These are phyloP conservation scores for Colletotrichum higginsianum DNA, from an alignment of 2,329 filamentous ascomycete genomes.

Conservation along the genomic window DNA sequence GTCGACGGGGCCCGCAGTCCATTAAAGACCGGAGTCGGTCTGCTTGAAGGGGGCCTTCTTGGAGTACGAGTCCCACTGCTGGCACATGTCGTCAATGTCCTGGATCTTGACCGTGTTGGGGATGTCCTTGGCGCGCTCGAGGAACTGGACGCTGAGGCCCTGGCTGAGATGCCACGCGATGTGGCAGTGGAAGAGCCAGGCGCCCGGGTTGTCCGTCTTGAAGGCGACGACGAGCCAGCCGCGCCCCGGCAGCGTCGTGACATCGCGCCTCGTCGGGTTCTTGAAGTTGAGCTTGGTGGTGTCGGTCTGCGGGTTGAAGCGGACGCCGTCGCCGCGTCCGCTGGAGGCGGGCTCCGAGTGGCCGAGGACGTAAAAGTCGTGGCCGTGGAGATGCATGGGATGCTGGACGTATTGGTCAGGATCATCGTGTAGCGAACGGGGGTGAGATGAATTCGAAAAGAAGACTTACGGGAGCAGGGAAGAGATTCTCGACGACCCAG, in stretches of 20 bases:
- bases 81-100: conserved; percentile 26
- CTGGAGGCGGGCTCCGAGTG: conserved; percentile 40
- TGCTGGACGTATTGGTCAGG: not conserved
- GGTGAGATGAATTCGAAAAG: fast-evolving
- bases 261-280: conserved; percentile 64
- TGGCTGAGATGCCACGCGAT: conserved; percentile 65
- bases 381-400: conserved; percentile 46
- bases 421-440: not conserved
- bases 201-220: conserved; percentile 64
- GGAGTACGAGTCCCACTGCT: conserved; percentile 27
- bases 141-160: conserved; percentile 67
- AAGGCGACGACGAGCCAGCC: conserved; percentile 65
- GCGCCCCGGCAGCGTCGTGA: conserved; percentile 56
- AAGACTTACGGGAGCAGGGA: conserved; percentile 32
- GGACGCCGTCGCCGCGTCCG: conserved; percentile 29
- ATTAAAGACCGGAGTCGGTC: conserved; percentile 25
- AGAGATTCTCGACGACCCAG: conserved; percentile 41
- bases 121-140: conserved; percentile 54
- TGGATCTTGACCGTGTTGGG: conserved; percentile 11
- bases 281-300: conserved; percentile 52
- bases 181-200: conserved; percentile 64
- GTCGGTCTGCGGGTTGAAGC: conserved; percentile 50
- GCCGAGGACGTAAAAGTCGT: conserved; percentile 64
- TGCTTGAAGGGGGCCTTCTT: conserved; percentile 19
- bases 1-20: too few species aligned